Evolutionary conservation across 2,329 filamentous ascomycete species (phyloP), one percentile per base, ranked within the genome.

Genomic region (Calonectria henricotiae): DNA sequence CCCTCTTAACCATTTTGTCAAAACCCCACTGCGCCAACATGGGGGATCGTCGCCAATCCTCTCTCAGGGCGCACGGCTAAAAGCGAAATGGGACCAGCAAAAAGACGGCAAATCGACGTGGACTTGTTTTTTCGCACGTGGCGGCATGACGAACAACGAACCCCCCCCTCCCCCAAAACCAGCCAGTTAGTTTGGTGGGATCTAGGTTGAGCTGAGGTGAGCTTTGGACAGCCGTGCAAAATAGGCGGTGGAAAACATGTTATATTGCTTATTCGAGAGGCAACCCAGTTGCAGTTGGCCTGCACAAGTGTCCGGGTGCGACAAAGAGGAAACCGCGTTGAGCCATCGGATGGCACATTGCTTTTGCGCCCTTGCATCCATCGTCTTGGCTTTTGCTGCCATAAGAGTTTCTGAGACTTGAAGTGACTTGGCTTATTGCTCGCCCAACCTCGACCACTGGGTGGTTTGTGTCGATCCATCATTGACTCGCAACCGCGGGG

Each of bases 91-190:
- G 32, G 32, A 32, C 4, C 27, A 30, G 27, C 43, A 35, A 43
- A 41, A 39, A 61, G 7, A 12, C 37, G 46, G 9, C 51, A 47
- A 37, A 49, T 62, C 62, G 62, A 55, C 46, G 62, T 65, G 37
- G 37, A 39, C 54, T 25, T 8, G 67, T 13, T 27, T 27, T 30
- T 27, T 27, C 13, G 46, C 62, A 69, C 62, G 67, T 69, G 67
- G 62, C 35, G 35, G 54, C 25, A 61, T 13, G 60, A 39, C 43
- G 20, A 41, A 61, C 20, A 58, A 58, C 3, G 13, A 39, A 39
- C 44, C 35, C 17, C 7, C 12, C 6, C n/a, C 35, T 37, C 12
- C 35, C 35, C 35, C 35, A 3, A 11, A 15, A 44, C 39, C 32
- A 58, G 13, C 32, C 35, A 17, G 35, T 49, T 35, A n/a, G 66